phyloP scores from a whole-genome alignment of 768 basidiomycete species.

The Boletus rubescentipes region DNA sequence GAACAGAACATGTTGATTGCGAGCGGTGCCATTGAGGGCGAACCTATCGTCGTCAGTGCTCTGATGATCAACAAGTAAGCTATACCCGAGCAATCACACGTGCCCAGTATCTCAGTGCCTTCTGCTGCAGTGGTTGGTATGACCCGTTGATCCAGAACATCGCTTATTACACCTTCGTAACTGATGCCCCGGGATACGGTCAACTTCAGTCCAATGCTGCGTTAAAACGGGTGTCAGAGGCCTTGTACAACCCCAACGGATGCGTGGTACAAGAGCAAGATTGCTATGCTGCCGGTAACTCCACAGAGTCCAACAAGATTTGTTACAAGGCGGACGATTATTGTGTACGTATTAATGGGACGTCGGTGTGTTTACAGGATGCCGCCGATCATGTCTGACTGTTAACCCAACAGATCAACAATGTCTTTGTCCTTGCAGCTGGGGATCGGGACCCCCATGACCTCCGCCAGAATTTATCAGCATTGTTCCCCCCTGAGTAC shows the following conservation, averaged over 20 bases:
- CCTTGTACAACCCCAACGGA: slow-evolving; percentile 48
- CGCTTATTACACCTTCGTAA: slow-evolving; percentile 60
- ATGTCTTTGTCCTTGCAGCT: too few species aligned
- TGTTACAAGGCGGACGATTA: slow-evolving; percentile 53
- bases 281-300: slow-evolving; percentile 56
- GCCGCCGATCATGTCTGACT: not conserved
- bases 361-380: not conserved
- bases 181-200: slow-evolving; percentile 65
- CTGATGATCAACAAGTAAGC: slow-evolving; percentile 64
- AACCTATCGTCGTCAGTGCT: slow-evolving; percentile 53
- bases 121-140: slow-evolving; percentile 52
- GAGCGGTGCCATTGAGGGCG: slow-evolving; percentile 44
- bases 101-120: not conserved
- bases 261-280: slow-evolving; percentile 55
- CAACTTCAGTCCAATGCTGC: slow-evolving; percentile 51
- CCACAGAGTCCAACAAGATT: slow-evolving; percentile 44
- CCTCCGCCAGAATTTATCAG: too few species aligned
- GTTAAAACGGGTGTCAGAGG: slow-evolving; percentile 45
- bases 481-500: slow-evolving; percentile 55
- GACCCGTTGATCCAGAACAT: slow-evolving; percentile 64
- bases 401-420: slow-evolving; percentile 36
- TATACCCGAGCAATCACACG: not conserved
- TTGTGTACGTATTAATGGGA: slow-evolving; percentile 50
- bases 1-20: slow-evolving; percentile 57
- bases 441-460: too few species aligned